These are phyloP conservation scores for Arachis hypogaea DNA, from an alignment of 306 rosid genomes.

Conservation along the genomic window DNA sequence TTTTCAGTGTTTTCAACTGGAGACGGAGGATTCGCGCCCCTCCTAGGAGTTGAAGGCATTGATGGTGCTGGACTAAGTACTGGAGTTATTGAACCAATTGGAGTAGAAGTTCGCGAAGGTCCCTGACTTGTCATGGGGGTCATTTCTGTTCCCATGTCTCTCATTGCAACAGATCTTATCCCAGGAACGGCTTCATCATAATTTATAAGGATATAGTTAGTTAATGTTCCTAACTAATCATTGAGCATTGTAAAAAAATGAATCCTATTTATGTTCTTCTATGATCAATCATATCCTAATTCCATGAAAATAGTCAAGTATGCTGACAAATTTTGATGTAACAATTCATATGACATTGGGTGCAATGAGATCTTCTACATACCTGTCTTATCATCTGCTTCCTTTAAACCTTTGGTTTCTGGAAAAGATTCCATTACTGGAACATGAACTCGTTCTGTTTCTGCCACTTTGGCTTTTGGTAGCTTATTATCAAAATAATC, in stretches of 20 bases:
- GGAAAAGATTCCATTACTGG: conserved; percentile 53
- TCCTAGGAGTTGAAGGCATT: conserved; percentile 81
- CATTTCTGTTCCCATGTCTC: conserved; percentile 99
- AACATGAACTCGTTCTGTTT: conserved; percentile 71
- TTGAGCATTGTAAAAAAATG: neutral
- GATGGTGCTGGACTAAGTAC: conserved; percentile 81
- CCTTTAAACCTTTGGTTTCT: conserved; percentile 64
- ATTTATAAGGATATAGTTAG: conserved; percentile 33
- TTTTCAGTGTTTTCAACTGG: conserved; percentile 38
- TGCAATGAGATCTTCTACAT: conserved; percentile 27
- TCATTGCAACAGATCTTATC: conserved; percentile 90
- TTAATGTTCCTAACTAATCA: conserved; percentile 14
- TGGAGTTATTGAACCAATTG: conserved; percentile 79
- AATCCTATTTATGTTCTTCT: no score
- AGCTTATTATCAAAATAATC: conserved; percentile 57
- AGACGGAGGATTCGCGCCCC: conserved; percentile 57
- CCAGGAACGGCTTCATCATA: conserved; percentile 62
- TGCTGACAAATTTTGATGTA: neutral
- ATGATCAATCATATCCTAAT: conserved; percentile 7
- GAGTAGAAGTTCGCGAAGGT: conserved; percentile 88
- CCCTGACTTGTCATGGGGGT: conserved; percentile 90
- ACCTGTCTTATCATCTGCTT: conserved; percentile 69
- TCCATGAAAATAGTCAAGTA: neutral
- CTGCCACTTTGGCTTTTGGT: conserved; percentile 49
- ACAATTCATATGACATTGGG: neutral